A percentile compares a stretch with the other conserved stretches of the same genome.
Evolutionary conservation across 805 yeast genomes (phyloP).

Genomic region (Yarrowia keelungensis): DNA sequence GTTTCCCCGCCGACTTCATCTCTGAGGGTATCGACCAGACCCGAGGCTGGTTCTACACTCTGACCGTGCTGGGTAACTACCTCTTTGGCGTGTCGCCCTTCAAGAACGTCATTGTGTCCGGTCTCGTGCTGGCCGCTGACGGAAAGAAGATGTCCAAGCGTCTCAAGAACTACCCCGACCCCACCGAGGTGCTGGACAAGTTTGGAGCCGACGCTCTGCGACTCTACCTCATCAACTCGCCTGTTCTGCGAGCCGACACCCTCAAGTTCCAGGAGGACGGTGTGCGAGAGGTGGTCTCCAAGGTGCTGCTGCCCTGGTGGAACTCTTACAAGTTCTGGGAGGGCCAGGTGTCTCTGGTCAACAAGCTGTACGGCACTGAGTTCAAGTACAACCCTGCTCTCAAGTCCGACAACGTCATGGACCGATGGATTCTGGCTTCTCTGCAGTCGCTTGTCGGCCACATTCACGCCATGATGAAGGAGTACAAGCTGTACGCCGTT

Average conservation of each 20-base stretch:
- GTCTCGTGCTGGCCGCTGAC: conserved; percentile 96
- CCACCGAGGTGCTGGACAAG: conserved; percentile 75
- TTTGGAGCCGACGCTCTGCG: conserved; percentile 99
- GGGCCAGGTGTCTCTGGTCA: conserved; percentile 85
- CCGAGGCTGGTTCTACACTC: conserved; percentile 99
- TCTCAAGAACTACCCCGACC: conserved; percentile 97
- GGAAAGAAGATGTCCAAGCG: conserved; percentile 99
- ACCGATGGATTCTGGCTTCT: conserved; percentile 96
- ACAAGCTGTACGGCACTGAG: conserved; percentile 73
- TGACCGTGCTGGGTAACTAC: conserved; percentile 94
- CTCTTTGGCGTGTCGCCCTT: conserved; percentile 91
- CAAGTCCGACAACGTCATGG: conserved; percentile 88
- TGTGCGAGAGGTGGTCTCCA: conserved; percentile 95
- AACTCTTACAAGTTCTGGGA: conserved; percentile 96
- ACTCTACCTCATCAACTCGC: conserved; percentile 94
- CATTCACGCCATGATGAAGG: conserved; percentile 88
- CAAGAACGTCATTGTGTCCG: conserved; percentile 92
- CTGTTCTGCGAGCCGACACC: conserved; percentile 95
- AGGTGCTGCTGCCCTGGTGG: conserved; percentile 98
- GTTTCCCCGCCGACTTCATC: conserved; percentile 97
- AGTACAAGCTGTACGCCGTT: conserved; percentile 91
- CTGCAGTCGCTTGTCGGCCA: conserved; percentile 86
- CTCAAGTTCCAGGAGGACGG: conserved; percentile 98
- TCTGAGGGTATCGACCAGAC: conserved; percentile 99
- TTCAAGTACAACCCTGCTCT: conserved; percentile 74